phyloP scores from a whole-genome alignment of 2,329 filamentous ascomycete genomes.

The Colletotrichum chrysophilum region DNA sequence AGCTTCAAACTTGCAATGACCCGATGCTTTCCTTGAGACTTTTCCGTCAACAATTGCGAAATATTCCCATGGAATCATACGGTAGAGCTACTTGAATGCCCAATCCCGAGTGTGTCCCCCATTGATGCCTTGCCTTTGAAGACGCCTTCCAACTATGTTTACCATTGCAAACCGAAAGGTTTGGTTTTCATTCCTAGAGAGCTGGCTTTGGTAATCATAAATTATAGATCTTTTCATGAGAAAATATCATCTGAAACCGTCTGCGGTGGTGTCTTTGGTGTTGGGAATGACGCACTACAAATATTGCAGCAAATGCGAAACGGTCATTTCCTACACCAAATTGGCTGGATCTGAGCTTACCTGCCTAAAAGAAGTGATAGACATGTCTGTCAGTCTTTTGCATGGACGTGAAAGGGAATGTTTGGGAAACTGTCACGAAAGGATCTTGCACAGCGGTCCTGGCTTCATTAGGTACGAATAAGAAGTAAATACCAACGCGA shows the following conservation, averaged over 20 bases:
- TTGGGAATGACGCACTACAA: not conserved
- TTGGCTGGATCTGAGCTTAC: rapidly evolving
- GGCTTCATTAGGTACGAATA: not conserved
- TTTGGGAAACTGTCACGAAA: not conserved
- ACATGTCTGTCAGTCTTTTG: not conserved
- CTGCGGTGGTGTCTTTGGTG: not conserved
- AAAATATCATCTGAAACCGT: not conserved
- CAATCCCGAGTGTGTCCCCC: not conserved
- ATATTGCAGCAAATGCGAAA: not conserved
- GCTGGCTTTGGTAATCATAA: rapidly evolving
- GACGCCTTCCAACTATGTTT: not conserved
- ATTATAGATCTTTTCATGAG: not conserved
- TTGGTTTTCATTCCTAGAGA: not conserved
- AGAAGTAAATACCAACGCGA: not conserved
- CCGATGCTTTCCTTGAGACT: not conserved
- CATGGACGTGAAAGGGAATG: not conserved
- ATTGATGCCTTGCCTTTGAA: rapidly evolving
- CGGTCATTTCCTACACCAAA: not conserved
- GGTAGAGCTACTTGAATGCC: not conserved
- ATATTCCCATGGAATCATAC: not conserved
- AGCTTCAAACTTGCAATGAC: not conserved
- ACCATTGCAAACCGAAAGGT: not conserved
- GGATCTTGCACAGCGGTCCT: not conserved
- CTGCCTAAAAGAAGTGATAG: not conserved
- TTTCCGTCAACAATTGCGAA: not conserved